Base-by-base conservation (phyloP, 2,329 filamentous ascomycete species). In the Penicillium sp. region DNA sequence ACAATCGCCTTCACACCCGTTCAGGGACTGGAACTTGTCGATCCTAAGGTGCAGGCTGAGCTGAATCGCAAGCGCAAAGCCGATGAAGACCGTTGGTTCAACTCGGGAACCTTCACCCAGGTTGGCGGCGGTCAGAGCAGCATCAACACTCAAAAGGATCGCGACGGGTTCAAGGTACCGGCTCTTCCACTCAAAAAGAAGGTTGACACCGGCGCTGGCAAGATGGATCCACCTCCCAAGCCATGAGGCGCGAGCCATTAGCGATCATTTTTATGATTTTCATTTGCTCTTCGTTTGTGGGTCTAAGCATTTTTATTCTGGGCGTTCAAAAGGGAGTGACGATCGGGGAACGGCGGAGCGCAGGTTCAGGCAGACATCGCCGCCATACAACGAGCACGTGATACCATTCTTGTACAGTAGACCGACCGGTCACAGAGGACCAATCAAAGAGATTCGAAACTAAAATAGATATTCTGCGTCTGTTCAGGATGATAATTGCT, bases 61-160 rank as follows among this genome's bases (percentile, higher is more conserved):
- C 84, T 96, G 74, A 92, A 85, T 72, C 85, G 92, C 68, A 98
- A 98, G 81, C 83, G 92, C 63, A 96, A 96, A 74, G 93, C 92
- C 0, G 95, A 98, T 64, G 92, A 96, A 73, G 94, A 98, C 73
- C 83, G 92, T 39, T 99, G 92, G 89, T 99, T 99, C 81, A 96
- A 95, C 77, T 91, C 92, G 49, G 95, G 95, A n/a, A 93, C 91
- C 0, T 99, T 99, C 72, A 97, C 95, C 9, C 93, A 97, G 75
- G 85, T 96, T 56, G 87, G 87, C 10, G 66, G 64, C 44, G 39
- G 22, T 24, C 71, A 75, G 56, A 71, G 62, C 54, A 63, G 78
- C 51, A 59, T 46, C 47, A 62, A 60, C 36, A 49, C 66, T 1
- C 65, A 65, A 7, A 81, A 64, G 33, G 60, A 82, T 61, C 83